Evolutionary conservation across 371 early-diverging fungal species (phyloP).

Genomic region (Apophysomyces ossiformis): DNA sequence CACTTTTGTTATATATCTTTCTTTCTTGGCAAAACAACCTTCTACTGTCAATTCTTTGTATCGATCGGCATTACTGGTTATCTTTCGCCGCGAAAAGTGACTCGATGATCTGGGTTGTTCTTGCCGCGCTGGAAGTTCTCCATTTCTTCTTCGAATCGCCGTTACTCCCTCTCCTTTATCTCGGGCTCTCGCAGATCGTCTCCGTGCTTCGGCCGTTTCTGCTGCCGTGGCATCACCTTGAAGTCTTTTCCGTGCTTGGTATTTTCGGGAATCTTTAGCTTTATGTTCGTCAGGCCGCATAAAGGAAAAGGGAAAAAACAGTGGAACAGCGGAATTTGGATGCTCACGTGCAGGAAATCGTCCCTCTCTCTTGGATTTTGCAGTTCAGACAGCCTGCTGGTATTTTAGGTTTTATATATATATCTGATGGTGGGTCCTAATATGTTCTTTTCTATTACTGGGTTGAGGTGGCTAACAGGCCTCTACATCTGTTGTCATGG

Average conservation of each 20-base stretch:
- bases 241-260: conserved; percentile 44
- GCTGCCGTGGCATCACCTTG: conserved; percentile 47
- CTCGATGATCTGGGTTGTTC: conserved; percentile 19
- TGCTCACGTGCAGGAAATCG: background rate
- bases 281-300: conserved; percentile 59
- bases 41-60: conserved; percentile 33
- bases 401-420: too few relatives aligned
- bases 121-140: conserved; percentile 24
- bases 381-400: too few relatives aligned
- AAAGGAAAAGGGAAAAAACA: conserved; percentile 1
- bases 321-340: background rate
- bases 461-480: too few relatives aligned
- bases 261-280: conserved; percentile 47
- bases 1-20: conserved; percentile 14
- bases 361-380: background rate
- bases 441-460: too few relatives aligned
- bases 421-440: too few relatives aligned
- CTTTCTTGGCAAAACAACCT: conserved; percentile 30
- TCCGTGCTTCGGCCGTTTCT: conserved; percentile 40
- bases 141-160: conserved; percentile 50
- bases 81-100: conserved; percentile 36
- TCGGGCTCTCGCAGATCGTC: conserved; percentile 31
- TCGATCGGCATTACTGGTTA: conserved; percentile 39
- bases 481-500: too few relatives aligned
- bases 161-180: conserved; percentile 40